phyloP scores from a whole-genome alignment of 177 flowering plant genomes.

The Vitis hybrid region DNA sequence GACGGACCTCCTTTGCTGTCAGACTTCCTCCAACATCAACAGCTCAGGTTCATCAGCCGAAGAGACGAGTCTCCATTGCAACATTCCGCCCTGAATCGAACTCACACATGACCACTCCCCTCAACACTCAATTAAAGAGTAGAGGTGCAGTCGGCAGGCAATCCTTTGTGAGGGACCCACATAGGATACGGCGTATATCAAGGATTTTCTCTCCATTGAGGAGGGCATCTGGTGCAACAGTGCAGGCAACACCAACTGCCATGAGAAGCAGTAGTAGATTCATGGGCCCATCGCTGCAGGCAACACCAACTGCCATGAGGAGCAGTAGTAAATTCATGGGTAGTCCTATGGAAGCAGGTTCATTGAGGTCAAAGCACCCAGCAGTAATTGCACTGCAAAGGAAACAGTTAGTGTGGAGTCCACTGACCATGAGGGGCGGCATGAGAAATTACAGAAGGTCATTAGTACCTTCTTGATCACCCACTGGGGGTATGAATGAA shows the following conservation, averaged over 20 bases:
- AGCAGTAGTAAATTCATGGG: slow-evolving; percentile 70
- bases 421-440: slow-evolving; percentile 49
- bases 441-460: slow-evolving; percentile 45
- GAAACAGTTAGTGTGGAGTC: slow-evolving; percentile 77
- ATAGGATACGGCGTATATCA: slow-evolving; percentile 47
- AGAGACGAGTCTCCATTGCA: slow-evolving; percentile 74
- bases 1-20: slow-evolving; percentile 61
- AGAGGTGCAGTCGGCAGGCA: slow-evolving; percentile 32
- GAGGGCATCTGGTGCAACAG: slow-evolving; percentile 13
- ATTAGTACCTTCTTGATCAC: slow-evolving; percentile 30
- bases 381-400: slow-evolving; percentile 65
- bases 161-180: slow-evolving; percentile 56
- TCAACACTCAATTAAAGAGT: slow-evolving; percentile 25
- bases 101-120: slow-evolving; percentile 36
- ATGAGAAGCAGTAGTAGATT: slow-evolving; percentile 54
- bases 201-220: slow-evolving; percentile 54
- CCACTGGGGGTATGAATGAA: slow-evolving; percentile 7
- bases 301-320: slow-evolving; percentile 1
- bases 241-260: slow-evolving; percentile 55
- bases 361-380: slow-evolving; percentile 71
- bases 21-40: slow-evolving; percentile 33
- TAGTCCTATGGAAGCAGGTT: slow-evolving; percentile 54
- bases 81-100: slow-evolving; percentile 46
- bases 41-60: slow-evolving; percentile 42
- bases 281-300: slow-evolving; percentile 28